Percentiles rank a stretch among this genome's conserved stretches.
Evolutionary conservation across 805 yeast species (phyloP).

Genomic region (Brettanomyces naardenensis): DNA sequence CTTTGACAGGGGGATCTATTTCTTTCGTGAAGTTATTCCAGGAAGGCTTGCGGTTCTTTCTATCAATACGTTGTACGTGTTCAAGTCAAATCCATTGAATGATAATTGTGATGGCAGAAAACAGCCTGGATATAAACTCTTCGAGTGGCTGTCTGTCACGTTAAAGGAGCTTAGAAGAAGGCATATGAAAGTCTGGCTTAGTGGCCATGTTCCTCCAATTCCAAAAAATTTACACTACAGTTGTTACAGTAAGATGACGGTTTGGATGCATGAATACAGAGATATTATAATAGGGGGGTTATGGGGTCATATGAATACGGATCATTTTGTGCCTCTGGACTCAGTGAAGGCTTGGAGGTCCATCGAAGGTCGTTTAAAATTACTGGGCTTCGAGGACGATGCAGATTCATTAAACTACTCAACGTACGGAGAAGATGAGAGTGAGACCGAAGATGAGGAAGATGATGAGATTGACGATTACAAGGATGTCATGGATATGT

Average conservation of each 20-base stretch:
- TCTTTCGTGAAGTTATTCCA: conserved; percentile 72
- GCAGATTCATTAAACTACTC: conserved; percentile 8
- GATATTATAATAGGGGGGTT: conserved; percentile 79
- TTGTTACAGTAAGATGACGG: conserved; percentile 66
- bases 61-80: conserved; percentile 69
- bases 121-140: conserved; percentile 74
- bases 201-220: conserved; percentile 86
- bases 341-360: conserved; percentile 58
- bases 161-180: conserved; percentile 65
- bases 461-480: conserved; percentile 20
- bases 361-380: conserved; percentile 20
- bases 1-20: conserved; percentile 71
- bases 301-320: conserved; percentile 86
- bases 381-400: conserved; percentile 16
- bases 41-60: conserved; percentile 70
- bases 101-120: conserved; percentile 67
- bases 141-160: conserved; percentile 71
- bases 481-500: conserved; percentile 15
- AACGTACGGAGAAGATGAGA: conserved; percentile 21
- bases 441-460: conserved; percentile 10
- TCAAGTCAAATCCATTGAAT: conserved; percentile 71
- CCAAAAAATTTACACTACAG: conserved; percentile 67
- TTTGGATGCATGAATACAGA: conserved; percentile 79
- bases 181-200: conserved; percentile 77
- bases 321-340: conserved; percentile 76